Evolutionary conservation across 352 stramenopile genomes (phyloP), one percentile per base, ranked within the genome.

Genomic region (Phytophthora vignae): DNA sequence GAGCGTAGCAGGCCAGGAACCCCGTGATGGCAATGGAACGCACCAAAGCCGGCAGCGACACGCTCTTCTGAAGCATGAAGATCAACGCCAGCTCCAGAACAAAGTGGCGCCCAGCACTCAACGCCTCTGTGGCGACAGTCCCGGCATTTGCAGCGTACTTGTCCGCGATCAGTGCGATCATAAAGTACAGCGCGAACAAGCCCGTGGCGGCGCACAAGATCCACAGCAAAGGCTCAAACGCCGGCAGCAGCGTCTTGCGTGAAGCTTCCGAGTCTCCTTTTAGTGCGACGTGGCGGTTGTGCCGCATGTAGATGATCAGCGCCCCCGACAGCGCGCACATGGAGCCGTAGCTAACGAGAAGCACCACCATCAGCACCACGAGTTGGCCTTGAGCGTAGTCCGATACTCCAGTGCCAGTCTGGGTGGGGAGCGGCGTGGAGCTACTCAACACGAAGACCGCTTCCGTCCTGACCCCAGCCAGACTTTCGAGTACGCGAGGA

Each of bases 11-110:
- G 19, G 79, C 73, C 3, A 89, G 61, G 6, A 77, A 25, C 4
- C 76, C 11, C 4, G 79, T 80, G 33, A 87, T 65, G 15, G 50
- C 21, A 17, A 82, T 60, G 0, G 81, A 69, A 12, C 83, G 74
- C 22, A 60, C 10, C 25, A 91, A 69, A 1, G 83, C 81, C 1
- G 79, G 81, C 25, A 83, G 61, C 11, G 83, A 85, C 3, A 87
- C 77, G 42, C 77, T 87, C 62, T 85, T 84, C 31, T 89, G 79
- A 12, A 84, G 73, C 65, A 90, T 84, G 38, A 90, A 90, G 14
- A 90, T 71, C 11, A 82, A 53, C 31, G 85, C 62, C 31, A 88
- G 62, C 19, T 87, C 53, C 53, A 88, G 50, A 8, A 85, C 68
- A 65, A 88, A 87, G 55, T 82, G 73, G 7, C 79, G 73, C 3